Percentiles rank a stretch among this genome's conserved stretches.
These are phyloP conservation scores for Boletus tomentosulus DNA, from an alignment of 768 basidiomycete genomes.

Conservation along the genomic window DNA sequence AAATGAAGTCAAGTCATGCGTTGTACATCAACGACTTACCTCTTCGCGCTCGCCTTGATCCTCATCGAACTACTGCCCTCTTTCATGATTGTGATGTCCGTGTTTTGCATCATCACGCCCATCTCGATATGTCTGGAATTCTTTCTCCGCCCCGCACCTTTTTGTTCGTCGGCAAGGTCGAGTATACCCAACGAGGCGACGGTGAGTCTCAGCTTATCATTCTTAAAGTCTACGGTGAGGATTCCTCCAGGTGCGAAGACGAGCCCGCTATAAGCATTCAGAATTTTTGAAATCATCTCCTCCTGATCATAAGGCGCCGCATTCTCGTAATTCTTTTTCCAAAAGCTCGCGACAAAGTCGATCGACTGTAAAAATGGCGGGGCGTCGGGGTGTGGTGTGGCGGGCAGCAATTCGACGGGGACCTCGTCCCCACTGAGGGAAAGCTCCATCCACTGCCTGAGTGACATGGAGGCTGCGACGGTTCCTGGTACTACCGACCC, in stretches of 20 bases:
- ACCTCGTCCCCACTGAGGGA: conserved; percentile 75
- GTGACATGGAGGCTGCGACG: conserved; percentile 73
- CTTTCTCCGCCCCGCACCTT: conserved; percentile 35
- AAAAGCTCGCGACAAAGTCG: conserved; percentile 75
- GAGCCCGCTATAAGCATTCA: conserved; percentile 69
- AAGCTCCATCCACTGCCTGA: conserved; percentile 88
- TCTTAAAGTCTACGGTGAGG: conserved; percentile 84
- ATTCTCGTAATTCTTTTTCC: conserved; percentile 48
- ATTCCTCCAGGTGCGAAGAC: conserved; percentile 66
- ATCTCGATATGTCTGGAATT: conserved; percentile 36
- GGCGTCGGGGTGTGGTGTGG: conserved; percentile 46
- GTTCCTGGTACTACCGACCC: conserved; percentile 61
- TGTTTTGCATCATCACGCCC: conserved; percentile 85
- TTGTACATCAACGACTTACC: conserved; percentile 44
- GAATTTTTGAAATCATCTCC: conserved; percentile 73
- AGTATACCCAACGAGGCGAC: conserved; percentile 58
- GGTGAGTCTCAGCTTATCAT: conserved; percentile 70
- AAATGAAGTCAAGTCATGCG: background rate
- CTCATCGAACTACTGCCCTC: conserved; percentile 77
- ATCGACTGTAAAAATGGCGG: conserved; percentile 70
- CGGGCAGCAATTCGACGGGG: conserved; percentile 56
- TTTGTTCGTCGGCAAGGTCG: conserved; percentile 62
- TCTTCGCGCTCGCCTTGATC: conserved; percentile 88
- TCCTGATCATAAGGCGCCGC: conserved; percentile 80
- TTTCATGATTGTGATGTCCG: conserved; percentile 89